These are phyloP conservation scores for Mrakia gelida DNA, from an alignment of 768 basidiomycete genomes.

Conservation along the genomic window DNA sequence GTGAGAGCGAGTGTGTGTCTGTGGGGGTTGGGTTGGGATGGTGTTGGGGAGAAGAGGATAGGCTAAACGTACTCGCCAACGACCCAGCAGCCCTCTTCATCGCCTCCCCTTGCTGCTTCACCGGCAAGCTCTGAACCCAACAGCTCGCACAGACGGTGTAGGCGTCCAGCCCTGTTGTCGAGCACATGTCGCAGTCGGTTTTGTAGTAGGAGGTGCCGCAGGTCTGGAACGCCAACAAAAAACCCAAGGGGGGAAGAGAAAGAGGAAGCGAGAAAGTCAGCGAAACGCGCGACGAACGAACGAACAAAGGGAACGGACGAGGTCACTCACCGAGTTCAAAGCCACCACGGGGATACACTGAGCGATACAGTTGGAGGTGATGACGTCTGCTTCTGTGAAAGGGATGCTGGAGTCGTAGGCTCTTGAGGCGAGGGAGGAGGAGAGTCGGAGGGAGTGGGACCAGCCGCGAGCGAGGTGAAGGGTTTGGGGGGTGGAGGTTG, in stretches of 20 bases:
- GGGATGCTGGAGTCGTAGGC: neutral
- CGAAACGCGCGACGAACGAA: neutral
- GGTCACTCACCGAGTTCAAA: neutral
- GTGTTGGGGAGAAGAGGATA: no score
- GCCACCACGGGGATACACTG: neutral
- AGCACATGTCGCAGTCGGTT: conserved; percentile 19
- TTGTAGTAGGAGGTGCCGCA: conserved; percentile 5
- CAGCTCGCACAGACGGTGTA: neutral
- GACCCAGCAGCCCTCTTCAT: no score
- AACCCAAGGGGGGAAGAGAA: neutral
- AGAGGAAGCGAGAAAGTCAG: neutral
- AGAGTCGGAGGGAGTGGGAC: conserved; percentile 5
- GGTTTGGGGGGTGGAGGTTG: neutral
- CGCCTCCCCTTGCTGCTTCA: no score
- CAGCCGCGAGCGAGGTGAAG: conserved; percentile 7
- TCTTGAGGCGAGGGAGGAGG: neutral
- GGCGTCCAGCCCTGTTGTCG: conserved; percentile 1
- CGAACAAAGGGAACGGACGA: neutral
- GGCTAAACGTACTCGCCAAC: no score
- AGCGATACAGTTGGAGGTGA: neutral
- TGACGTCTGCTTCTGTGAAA: neutral
- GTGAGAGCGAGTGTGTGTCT: no score
- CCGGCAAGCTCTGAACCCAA: no score
- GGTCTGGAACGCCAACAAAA: conserved; percentile 6
- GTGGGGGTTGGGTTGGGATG: no score